These are phyloP conservation scores for Penicillium sclerotiorum DNA, from an alignment of 2,329 filamentous ascomycete genomes.

Conservation along the genomic window DNA sequence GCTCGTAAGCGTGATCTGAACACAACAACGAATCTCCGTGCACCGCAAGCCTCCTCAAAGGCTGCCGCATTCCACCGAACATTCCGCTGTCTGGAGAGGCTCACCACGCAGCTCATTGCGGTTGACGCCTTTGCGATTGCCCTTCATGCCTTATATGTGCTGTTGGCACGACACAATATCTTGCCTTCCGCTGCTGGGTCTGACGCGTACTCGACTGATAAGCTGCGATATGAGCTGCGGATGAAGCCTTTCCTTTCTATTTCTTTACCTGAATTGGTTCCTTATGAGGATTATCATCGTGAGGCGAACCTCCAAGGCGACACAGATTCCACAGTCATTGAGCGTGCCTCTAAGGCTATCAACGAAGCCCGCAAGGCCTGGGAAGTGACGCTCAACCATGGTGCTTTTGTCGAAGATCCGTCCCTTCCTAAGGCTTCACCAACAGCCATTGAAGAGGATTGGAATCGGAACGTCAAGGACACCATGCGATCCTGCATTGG, in stretches of 20 bases:
- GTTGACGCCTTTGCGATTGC: slow-evolving; percentile 58
- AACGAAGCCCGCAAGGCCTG: slow-evolving; percentile 46
- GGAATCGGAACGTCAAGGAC: slow-evolving; percentile 62
- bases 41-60: slow-evolving; percentile 22
- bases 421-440: slow-evolving; percentile 15
- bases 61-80: slow-evolving; percentile 41
- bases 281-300: slow-evolving; percentile 62
- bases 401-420: slow-evolving; percentile 34
- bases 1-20: slow-evolving; percentile 31
- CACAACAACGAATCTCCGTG: slow-evolving; percentile 5
- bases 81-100: slow-evolving; percentile 59
- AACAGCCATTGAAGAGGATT: slow-evolving; percentile 61
- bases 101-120: slow-evolving; percentile 67
- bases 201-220: slow-evolving; percentile 66
- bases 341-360: slow-evolving; percentile 43
- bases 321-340: slow-evolving; percentile 42
- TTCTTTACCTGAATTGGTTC: slow-evolving; percentile 67
- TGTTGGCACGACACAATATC: slow-evolving; percentile 61
- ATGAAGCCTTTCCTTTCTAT: slow-evolving; percentile 81
- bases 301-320: slow-evolving; percentile 48
- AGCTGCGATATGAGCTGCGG: slow-evolving; percentile 75
- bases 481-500: slow-evolving; percentile 72
- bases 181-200: slow-evolving; percentile 52
- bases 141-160: slow-evolving; percentile 64
- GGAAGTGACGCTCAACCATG: slow-evolving; percentile 45